Base-by-base conservation (phyloP, 1,284 basidiomycete genomes). In the Kwoniella shivajii region DNA sequence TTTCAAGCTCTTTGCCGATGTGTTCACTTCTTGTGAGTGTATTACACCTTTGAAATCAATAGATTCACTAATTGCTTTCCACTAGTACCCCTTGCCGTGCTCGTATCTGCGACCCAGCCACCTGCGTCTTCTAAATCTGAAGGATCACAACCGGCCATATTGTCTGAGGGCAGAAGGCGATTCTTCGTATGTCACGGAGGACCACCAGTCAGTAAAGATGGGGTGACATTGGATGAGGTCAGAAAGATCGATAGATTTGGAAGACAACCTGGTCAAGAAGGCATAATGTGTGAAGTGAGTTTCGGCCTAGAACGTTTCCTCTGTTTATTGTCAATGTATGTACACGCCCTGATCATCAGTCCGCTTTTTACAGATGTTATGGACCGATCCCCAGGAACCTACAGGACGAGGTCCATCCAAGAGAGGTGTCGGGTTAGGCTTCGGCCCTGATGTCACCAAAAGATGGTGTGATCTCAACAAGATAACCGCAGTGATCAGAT, bases 171-270 rank as follows among this genome's bases (percentile, higher is more conserved):
- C 13, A 76, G 81, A 50, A 96, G 94, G 76, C 86, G 94, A 31
- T 98, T 88, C 80, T 97, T 98, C 69, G 87, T 99, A 63, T 92
- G 96, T 3, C 96, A 99, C 72, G 93, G 93, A 26, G 96, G 96
- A 11, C 73, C 73, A 7, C 83, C 98, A 13, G 98, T 98, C 80
- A 92, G 90, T 77, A 89, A 90, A 72, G 96, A 99, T 72, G 88
- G 85, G 39, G 91, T 99, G 10, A 92, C 90, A 4, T 81, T 99
- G 26, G 92, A 96, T 27, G 93, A 98, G 59, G 87, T 99, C 65
- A 84, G 86, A 36, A 89, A 90, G 74, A 87, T 99, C 60, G 85
- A 89, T 59, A 86, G 94, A 55, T 85, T 92, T 65, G 90, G 91
- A 26, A 83, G 84, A 59, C 94, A 99, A 77, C 96, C 96, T 11